Percentiles rank a stretch among this genome's conserved stretches.
phyloP scores from a whole-genome alignment of 2,329 filamentous ascomycete genomes.

The Calonectria naviculata region DNA sequence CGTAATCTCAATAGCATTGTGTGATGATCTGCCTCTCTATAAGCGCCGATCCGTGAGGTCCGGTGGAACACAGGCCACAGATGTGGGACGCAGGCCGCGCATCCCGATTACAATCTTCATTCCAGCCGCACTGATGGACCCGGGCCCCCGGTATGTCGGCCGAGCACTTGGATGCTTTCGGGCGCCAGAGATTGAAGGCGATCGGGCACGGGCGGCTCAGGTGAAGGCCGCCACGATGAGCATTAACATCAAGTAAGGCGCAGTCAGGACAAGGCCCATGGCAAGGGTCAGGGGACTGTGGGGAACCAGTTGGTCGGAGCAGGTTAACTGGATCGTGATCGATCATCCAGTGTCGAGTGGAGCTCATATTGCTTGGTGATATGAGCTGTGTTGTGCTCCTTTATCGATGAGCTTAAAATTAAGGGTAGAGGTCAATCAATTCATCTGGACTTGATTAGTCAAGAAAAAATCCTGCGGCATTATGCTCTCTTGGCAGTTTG shows the following conservation, averaged over 20 bases:
- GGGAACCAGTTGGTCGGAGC: background rate
- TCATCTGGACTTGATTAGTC: conserved; percentile 12
- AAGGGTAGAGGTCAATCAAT: conserved; percentile 11
- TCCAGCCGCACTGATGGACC: background rate
- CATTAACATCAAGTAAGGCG: background rate
- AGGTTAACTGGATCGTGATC: background rate
- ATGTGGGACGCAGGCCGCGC: background rate
- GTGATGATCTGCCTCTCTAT: background rate
- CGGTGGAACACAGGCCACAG: conserved; percentile 3
- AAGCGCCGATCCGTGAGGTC: conserved; percentile 2
- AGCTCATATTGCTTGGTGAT: background rate
- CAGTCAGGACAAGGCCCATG: background rate
- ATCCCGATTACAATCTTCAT: background rate
- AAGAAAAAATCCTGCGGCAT: conserved; percentile 5
- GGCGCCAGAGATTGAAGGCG: background rate
- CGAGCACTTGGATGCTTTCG: background rate
- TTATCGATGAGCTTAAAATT: conserved; percentile 2
- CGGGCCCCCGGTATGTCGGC: background rate
- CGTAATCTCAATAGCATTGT: background rate
- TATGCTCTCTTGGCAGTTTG: conserved; percentile 25
- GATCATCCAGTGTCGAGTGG: conserved; percentile 14
- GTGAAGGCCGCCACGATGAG: background rate
- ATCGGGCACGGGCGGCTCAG: background rate
- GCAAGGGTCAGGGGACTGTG: background rate
- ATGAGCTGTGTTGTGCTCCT: background rate